Evolutionary conservation across 2,329 filamentous ascomycete species (phyloP).

Genomic region (Penicillium corylophilum): DNA sequence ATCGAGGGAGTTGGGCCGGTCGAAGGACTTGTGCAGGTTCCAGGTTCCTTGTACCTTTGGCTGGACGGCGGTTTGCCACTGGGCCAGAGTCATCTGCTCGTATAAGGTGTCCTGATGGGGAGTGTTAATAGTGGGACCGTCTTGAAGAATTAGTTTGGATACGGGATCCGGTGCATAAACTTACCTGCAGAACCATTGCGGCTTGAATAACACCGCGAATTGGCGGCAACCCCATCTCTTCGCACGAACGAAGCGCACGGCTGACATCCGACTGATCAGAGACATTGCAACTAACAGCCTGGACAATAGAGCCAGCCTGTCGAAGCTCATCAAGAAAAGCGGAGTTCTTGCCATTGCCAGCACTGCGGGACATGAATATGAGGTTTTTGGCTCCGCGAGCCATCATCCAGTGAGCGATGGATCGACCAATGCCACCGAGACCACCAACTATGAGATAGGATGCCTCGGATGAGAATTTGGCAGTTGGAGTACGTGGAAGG

Average conservation of each 20-base stretch:
- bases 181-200: slow-evolving; percentile 9
- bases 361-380: slow-evolving; percentile 36
- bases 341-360: slow-evolving; percentile 1
- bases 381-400: slow-evolving; percentile 34
- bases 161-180: background rate
- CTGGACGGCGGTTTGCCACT: slow-evolving; percentile 31
- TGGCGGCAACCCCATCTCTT: background rate
- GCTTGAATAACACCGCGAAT: slow-evolving; percentile 17
- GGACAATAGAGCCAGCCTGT: background rate
- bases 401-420: slow-evolving; percentile 35
- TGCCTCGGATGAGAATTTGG: background rate
- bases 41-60: slow-evolving; percentile 33
- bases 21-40: slow-evolving; percentile 28
- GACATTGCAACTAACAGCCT: slow-evolving; percentile 1
- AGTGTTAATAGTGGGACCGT: background rate
- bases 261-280: background rate
- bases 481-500: background rate
- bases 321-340: slow-evolving; percentile 3
- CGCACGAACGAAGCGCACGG: background rate
- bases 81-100: slow-evolving; percentile 30
- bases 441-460: slow-evolving; percentile 41
- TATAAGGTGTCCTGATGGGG: slow-evolving; percentile 7
- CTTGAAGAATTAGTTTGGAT: no score
- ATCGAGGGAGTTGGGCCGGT: slow-evolving; percentile 29
- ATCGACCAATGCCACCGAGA: slow-evolving; percentile 40